These are phyloP conservation scores for Globisporangium okanoganense DNA, from an alignment of 352 stramenopile genomes.

Conservation along the genomic window DNA sequence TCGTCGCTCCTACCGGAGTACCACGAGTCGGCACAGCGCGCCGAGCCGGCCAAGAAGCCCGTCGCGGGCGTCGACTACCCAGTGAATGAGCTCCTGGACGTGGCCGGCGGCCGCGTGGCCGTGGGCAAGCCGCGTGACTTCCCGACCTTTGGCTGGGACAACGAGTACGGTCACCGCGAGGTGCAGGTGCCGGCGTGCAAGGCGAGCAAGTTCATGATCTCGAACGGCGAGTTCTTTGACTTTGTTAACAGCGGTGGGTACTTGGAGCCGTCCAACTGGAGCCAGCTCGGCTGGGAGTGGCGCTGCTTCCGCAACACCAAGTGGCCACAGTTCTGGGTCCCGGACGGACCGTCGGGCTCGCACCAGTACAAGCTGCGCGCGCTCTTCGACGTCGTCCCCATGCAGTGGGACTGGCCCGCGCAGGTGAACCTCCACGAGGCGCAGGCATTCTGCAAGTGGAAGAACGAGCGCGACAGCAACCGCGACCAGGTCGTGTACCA, in stretches of 20 bases:
- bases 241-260: slow-evolving; percentile 96
- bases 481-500: slow-evolving; percentile 77
- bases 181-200: slow-evolving; percentile 87
- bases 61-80: slow-evolving; percentile 86
- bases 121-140: slow-evolving; percentile 92
- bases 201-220: slow-evolving; percentile 91
- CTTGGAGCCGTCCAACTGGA: slow-evolving; percentile 88
- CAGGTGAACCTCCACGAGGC: slow-evolving; percentile 97
- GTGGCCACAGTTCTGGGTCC: slow-evolving; percentile 94
- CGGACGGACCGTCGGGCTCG: slow-evolving; percentile 87
- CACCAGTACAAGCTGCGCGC: slow-evolving; percentile 93
- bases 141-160: slow-evolving; percentile 96
- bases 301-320: slow-evolving; percentile 95
- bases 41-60: slow-evolving; percentile 36
- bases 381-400: slow-evolving; percentile 88
- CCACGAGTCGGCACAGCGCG: slow-evolving; percentile 60
- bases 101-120: slow-evolving; percentile 58
- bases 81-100: slow-evolving; percentile 83
- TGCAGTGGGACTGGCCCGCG: slow-evolving; percentile 96
- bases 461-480: slow-evolving; percentile 57
- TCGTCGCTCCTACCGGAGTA: slow-evolving; percentile 84
- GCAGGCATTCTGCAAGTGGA: slow-evolving; percentile 91
- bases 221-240: slow-evolving; percentile 95
- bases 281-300: slow-evolving; percentile 93
- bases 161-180: slow-evolving; percentile 93